Conservation (phyloP, 2,329 filamentous ascomycete genomes). For the Diaporthe sp. region DNA sequence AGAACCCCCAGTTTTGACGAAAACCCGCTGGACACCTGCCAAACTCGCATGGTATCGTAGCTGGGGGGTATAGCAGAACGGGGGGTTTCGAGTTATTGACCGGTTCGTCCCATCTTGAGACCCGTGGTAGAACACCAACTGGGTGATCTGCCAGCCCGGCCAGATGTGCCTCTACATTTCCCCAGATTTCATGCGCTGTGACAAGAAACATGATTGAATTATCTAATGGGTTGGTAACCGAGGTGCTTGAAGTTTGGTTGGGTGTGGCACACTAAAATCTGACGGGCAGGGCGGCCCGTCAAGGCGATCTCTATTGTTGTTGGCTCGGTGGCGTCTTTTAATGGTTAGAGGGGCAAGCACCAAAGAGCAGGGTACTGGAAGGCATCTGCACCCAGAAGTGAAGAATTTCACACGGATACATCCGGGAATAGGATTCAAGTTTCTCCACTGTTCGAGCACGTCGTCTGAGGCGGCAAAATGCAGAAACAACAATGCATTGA, state of each 20-base stretch:
- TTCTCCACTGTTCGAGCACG: neutral
- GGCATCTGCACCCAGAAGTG: neutral
- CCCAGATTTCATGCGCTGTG: constrained; percentile 23
- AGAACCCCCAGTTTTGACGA: neutral
- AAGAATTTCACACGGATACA: neutral
- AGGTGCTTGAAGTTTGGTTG: constrained; percentile 1
- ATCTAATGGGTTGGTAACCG: constrained; percentile 7
- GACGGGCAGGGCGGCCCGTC: constrained; percentile 20
- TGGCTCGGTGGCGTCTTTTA: neutral
- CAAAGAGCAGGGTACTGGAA: neutral
- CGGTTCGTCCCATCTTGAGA: constrained; percentile 17
- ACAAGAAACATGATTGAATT: constrained; percentile 13
- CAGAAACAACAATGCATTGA: neutral
- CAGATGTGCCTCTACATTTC: constrained; percentile 2
- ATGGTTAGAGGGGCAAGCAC: neutral
- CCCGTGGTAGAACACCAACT: neutral
- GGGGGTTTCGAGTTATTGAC: constrained; percentile 17
- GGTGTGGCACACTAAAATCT: constrained; percentile 27
- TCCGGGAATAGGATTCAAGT: neutral
- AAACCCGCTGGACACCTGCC: neutral
- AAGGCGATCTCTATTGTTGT: neutral
- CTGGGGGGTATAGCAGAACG: neutral
- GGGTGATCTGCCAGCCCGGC: constrained; percentile 8
- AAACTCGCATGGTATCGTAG: neutral
- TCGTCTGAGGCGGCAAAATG: neutral